Conservation (phyloP, 192 early-diverging fungal genomes). For the Fimicolochytrium jonesii region DNA sequence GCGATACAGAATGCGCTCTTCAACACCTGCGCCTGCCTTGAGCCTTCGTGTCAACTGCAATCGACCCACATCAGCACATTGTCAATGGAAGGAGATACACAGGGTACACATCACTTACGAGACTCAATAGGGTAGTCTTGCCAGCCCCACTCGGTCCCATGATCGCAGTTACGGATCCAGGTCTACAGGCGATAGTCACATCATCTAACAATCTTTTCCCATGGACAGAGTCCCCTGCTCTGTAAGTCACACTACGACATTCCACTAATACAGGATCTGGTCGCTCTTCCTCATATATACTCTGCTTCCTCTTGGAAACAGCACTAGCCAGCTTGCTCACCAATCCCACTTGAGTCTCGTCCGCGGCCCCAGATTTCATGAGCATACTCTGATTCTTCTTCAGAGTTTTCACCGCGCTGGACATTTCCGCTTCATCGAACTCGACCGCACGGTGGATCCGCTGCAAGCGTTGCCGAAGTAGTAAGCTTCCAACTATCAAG, state of each 20-base stretch:
- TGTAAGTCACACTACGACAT: conserved; percentile 17
- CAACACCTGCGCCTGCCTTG: background rate
- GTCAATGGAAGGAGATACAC: too few species aligned
- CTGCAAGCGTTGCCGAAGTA: background rate
- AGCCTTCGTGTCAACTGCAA: conserved; percentile 12
- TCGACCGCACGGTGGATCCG: conserved; percentile 7
- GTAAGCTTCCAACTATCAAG: background rate
- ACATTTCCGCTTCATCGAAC: background rate
- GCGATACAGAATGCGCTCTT: conserved; percentile 8
- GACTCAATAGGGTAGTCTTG: conserved; percentile 28
- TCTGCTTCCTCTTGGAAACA: conserved; percentile 1
- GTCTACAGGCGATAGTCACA: conserved; percentile 17
- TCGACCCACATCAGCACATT: too few species aligned
- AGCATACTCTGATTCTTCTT: background rate
- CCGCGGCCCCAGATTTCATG: background rate
- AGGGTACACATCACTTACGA: conserved; percentile 21
- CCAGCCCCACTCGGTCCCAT: conserved; percentile 34
- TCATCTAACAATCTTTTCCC: conserved; percentile 19
- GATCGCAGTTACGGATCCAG: conserved; percentile 29
- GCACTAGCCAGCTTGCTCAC: background rate
- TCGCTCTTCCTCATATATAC: conserved; percentile 10
- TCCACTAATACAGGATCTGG: conserved; percentile 19
- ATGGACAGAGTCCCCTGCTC: background rate
- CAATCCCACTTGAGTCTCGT: background rate
- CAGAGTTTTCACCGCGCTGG: background rate